phyloP scores from a whole-genome alignment of 768 basidiomycete genomes.

The Leccinum pellstonianum region DNA sequence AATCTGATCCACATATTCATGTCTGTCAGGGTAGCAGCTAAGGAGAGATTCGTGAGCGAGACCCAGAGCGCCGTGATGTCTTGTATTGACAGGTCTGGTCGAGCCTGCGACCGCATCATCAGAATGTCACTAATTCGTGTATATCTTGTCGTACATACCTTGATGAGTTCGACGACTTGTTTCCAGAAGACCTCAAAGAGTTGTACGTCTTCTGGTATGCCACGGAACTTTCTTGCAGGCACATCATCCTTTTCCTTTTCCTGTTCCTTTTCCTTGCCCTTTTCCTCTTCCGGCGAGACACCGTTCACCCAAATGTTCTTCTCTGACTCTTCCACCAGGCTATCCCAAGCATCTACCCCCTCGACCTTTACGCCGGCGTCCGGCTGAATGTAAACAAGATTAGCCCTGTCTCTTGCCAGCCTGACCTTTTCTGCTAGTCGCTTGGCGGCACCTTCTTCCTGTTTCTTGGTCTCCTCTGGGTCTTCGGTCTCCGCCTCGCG shows the following conservation, averaged over 20 bases:
- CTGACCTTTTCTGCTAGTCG: constrained; percentile 87
- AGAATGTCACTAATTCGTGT: neutral
- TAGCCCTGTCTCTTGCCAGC: constrained; percentile 58
- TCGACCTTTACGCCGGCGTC: constrained; percentile 17
- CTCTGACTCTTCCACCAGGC: constrained; percentile 22
- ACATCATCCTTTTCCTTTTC: constrained; percentile 42
- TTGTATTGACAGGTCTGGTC: constrained; percentile 95
- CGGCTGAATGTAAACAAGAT: constrained; percentile 47
- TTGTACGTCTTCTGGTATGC: constrained; percentile 92
- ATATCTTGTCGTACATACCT: constrained; percentile 48
- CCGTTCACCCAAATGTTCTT: constrained; percentile 23
- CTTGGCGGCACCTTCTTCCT: constrained; percentile 90
- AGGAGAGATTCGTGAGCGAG: constrained; percentile 83
- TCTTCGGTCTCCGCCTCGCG: constrained; percentile 96
- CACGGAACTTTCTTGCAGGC: constrained; percentile 76
- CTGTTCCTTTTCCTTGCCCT: constrained; percentile 54
- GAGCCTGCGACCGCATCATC: constrained; percentile 55
- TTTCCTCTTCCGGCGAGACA: constrained; percentile 23
- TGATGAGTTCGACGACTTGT: constrained; percentile 94
- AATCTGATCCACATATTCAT: constrained; percentile 97
- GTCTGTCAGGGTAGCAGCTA: constrained; percentile 94
- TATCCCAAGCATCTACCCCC: constrained; percentile 23
- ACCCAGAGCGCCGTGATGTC: constrained; percentile 96
- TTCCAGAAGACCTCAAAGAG: constrained; percentile 99
- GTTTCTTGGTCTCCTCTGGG: constrained; percentile 88